Conservation (phyloP, 176 grass and related monocot species). For the Zea luxurians region DNA sequence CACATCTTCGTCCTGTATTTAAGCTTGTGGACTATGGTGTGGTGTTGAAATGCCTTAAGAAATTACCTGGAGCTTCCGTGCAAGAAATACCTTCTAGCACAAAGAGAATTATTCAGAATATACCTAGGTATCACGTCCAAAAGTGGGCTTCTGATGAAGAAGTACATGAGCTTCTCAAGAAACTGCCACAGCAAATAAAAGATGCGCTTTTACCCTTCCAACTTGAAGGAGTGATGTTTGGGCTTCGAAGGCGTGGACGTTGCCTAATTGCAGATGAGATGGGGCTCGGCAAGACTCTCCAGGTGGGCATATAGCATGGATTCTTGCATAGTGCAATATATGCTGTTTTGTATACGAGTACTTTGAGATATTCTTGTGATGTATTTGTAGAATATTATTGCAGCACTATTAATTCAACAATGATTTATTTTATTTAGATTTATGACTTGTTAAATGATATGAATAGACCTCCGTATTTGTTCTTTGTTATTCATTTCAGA, state of each 20-base stretch:
- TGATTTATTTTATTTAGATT: neutral
- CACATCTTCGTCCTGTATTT: constrained; percentile 62
- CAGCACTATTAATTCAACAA: neutral
- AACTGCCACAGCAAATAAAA: constrained; percentile 52
- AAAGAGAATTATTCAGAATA: constrained; percentile 51
- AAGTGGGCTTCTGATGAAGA: constrained; percentile 63
- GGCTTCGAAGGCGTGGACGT: constrained; percentile 67
- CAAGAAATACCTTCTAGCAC: constrained; percentile 74
- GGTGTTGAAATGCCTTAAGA: constrained; percentile 74
- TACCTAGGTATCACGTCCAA: constrained; percentile 30
- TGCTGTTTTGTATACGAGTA: constrained; percentile 7
- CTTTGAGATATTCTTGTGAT: neutral
- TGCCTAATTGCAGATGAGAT: constrained; percentile 99
- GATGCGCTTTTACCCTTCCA: constrained; percentile 86
- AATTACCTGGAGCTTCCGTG: constrained; percentile 51
- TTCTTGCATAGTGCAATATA: constrained; percentile 12
- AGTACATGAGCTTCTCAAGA: constrained; percentile 68
- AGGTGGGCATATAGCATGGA: constrained; percentile 50
- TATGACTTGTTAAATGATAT: neutral
- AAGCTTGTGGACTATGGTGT: constrained; percentile 71
- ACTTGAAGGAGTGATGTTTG: constrained; percentile 80
- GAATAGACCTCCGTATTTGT: neutral
- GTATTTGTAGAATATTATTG: neutral
- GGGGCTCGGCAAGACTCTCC: constrained; percentile 94
- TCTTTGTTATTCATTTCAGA: neutral